A percentile compares a stretch with the other conserved stretches of the same genome.
These are phyloP conservation scores for Gymnopus androsaceus DNA, from an alignment of 1,284 basidiomycete species.

Conservation along the genomic window DNA sequence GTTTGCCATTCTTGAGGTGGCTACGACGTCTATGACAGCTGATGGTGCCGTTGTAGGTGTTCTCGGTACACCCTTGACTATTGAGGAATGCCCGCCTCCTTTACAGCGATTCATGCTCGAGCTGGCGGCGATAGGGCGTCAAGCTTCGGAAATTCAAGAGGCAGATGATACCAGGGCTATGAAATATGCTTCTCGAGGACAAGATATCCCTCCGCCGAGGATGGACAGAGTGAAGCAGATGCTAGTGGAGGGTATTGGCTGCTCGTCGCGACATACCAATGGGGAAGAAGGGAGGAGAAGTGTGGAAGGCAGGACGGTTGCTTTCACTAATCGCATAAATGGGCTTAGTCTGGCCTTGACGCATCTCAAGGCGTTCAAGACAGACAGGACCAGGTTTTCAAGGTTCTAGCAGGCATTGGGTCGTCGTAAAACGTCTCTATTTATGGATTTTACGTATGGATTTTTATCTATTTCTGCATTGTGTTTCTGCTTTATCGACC, in stretches of 20 bases:
- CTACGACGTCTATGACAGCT: constrained; percentile 46
- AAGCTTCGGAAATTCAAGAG: constrained; percentile 52
- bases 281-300: constrained; percentile 43
- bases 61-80: constrained; percentile 49
- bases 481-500: too few species aligned
- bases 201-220: constrained; percentile 48
- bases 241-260: constrained; percentile 59
- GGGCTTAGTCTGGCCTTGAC: constrained; percentile 70
- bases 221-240: constrained; percentile 64
- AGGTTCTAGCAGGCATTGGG: constrained; percentile 53
- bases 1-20: constrained; percentile 71
- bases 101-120: constrained; percentile 71
- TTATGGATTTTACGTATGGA: background rate
- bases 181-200: constrained; percentile 43
- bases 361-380: constrained; percentile 68
- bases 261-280: constrained; percentile 29
- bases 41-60: constrained; percentile 61
- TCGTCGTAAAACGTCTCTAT: too few species aligned
- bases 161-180: constrained; percentile 61
- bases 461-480: background rate
- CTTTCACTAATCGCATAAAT: constrained; percentile 76
- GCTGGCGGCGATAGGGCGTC: constrained; percentile 56
- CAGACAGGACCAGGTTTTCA: constrained; percentile 70
- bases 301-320: constrained; percentile 60
- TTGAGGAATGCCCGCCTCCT: constrained; percentile 56